These are phyloP conservation scores for Gentiana dahurica DNA, from an alignment of 257 asterid genomes.

Conservation along the genomic window DNA sequence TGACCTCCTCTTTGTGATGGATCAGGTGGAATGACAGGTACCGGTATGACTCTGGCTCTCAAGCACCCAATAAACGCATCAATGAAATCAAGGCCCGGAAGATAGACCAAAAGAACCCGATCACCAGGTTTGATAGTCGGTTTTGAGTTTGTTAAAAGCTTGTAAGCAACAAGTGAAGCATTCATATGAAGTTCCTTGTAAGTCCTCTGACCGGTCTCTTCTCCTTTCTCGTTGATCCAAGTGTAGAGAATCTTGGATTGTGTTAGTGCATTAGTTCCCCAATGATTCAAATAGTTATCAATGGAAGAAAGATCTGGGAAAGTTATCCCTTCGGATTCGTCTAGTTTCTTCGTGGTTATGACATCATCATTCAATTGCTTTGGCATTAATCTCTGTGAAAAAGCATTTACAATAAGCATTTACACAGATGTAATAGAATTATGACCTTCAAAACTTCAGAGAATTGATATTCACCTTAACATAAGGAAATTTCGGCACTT, in stretches of 20 bases:
- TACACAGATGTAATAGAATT: not conserved
- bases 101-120: slow-evolving; percentile 42
- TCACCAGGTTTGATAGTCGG: slow-evolving; percentile 38
- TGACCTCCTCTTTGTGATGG: slow-evolving; percentile 50
- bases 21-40: slow-evolving; percentile 56
- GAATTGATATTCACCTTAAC: slow-evolving; percentile 28
- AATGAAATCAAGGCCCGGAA: slow-evolving; percentile 51
- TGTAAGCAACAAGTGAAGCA: slow-evolving; percentile 37
- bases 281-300: slow-evolving; percentile 38
- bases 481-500: slow-evolving; percentile 38
- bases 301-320: slow-evolving; percentile 40
- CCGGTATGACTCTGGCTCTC: slow-evolving; percentile 46
- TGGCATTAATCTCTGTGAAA: slow-evolving; percentile 32
- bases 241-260: slow-evolving; percentile 35
- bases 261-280: slow-evolving; percentile 38
- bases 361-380: slow-evolving; percentile 17
- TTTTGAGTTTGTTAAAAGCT: slow-evolving; percentile 20
- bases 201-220: slow-evolving; percentile 32
- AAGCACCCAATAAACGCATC: slow-evolving; percentile 69
- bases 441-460: no score
- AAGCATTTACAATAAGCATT: no score
- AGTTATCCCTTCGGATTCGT: slow-evolving; percentile 28
- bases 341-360: slow-evolving; percentile 16
- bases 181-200: slow-evolving; percentile 33
- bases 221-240: slow-evolving; percentile 59